Percentiles rank a stretch among this genome's conserved stretches.
Conservation (phyloP, 2,329 filamentous ascomycete genomes). For the Zasmidium citrigriseum region DNA sequence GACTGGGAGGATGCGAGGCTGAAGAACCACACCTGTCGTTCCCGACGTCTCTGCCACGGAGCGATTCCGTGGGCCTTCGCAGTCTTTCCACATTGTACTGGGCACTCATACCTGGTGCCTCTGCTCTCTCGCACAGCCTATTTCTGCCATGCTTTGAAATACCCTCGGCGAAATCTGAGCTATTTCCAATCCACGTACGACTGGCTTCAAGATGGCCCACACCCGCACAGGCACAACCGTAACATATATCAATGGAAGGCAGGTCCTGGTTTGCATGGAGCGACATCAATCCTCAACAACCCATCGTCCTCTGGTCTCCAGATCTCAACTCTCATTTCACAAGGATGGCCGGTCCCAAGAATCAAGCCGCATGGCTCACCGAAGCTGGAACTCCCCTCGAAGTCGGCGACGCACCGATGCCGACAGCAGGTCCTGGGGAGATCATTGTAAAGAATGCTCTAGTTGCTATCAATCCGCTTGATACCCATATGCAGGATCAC, state of each 20-base stretch:
- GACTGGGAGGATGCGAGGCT: too few species aligned
- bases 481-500: constrained; percentile 22
- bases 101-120: too few species aligned
- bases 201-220: not conserved
- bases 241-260: not conserved
- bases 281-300: not conserved
- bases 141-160: too few species aligned
- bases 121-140: too few species aligned
- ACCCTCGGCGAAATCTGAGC: not conserved
- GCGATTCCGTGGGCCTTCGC: too few species aligned
- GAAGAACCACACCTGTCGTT: too few species aligned
- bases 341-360: not conserved
- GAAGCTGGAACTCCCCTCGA: constrained; percentile 15
- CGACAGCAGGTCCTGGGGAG: constrained; percentile 26
- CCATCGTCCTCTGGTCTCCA: not conserved
- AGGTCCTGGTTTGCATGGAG: not conserved
- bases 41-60: too few species aligned
- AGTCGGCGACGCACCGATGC: constrained; percentile 26
- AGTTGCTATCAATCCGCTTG: constrained; percentile 32
- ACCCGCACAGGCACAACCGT: not conserved
- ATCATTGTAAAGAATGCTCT: constrained; percentile 30
- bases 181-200: not conserved
- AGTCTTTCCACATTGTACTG: too few species aligned
- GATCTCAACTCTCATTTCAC: not conserved
- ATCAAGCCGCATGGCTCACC: constrained; percentile 12